Evolutionary conservation across 306 rosid species (phyloP), one percentile per base, ranked within the genome.

Genomic region (Vicia villosa): DNA sequence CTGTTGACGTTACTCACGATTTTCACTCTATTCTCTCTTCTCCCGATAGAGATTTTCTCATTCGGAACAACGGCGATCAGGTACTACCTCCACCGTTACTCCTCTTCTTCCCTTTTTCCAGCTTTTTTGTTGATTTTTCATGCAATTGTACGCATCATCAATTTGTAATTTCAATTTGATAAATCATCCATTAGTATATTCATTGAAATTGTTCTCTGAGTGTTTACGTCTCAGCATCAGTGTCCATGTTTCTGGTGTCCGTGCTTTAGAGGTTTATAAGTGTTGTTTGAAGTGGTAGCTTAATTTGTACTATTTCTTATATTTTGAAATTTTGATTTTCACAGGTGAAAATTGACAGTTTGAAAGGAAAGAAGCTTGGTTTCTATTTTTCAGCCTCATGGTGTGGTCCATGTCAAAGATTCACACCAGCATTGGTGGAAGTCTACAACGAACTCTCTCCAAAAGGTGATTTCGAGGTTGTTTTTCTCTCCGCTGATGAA

Each of bases 331-430:
- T 72, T 19, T 74, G 24, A 57, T 32, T 12, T 68, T 72, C 51
- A n/a, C 88, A 90, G 96, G 86, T 87, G 28, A 81, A 73, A 72
- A 65, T 82, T 74, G 93, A 83, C 11, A 84, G 69, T 72, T 87
- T 90, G 83, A 79, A 84, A 21, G 88, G 90, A 32, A 90, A 87
- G 89, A 86, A 73, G 30, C 58, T 87, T 10, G 88, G 87, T 20
- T 36, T 90, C 52, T 90, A 90, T 54, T 87, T 86, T 61, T 90
- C 96, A 11, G 91, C 94, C 20, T 87, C 96, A 3, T 86, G 94
- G 96, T 86, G 88, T 30, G 78, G 86, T 57, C 89, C 90, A 0
- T 87, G 96, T 71, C 82, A 34, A 1, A 57, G 24, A 5, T 90
- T 90, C 72, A 87, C 95, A 13, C 88, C 90, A 2, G 73, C 9